Evolutionary conservation across 73 alveolate genomes (phyloP).

Genomic region (Symbiodinium natans): DNA sequence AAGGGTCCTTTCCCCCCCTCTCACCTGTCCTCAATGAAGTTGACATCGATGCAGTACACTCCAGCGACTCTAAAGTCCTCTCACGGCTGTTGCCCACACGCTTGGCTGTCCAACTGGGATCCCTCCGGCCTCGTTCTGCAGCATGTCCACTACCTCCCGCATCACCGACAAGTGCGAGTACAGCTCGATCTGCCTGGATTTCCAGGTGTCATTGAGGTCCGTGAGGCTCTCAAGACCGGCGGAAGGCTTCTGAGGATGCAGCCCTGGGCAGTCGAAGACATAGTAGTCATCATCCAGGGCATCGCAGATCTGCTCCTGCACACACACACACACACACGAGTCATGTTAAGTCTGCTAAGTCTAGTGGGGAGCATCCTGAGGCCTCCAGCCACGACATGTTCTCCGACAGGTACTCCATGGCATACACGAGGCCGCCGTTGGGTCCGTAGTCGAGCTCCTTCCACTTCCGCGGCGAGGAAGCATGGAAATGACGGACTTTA

Average conservation of each 20-base stretch:
- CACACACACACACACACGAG: neutral
- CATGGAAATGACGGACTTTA: neutral
- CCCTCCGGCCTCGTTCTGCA: constrained; percentile 88
- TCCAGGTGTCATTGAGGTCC: neutral
- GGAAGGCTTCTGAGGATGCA: neutral
- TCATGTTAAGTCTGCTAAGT: neutral
- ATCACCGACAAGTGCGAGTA: constrained; percentile 98
- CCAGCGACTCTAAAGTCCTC: constrained; percentile 97
- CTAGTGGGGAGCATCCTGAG: neutral
- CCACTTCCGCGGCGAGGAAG: neutral
- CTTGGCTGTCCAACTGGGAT: neutral
- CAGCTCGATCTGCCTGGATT: constrained; percentile 97
- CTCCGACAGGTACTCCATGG: constrained; percentile 98
- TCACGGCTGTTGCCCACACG: neutral
- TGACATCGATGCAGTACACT: constrained; percentile 97
- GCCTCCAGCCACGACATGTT: constrained; percentile 97
- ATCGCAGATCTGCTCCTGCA: constrained; percentile 96
- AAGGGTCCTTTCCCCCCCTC: neutral
- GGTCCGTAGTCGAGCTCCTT: constrained; percentile 97
- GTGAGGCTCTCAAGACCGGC: too few species aligned
- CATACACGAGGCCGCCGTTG: constrained; percentile 98
- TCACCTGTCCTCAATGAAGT: constrained; percentile 96
- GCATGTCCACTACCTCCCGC: constrained; percentile 96
- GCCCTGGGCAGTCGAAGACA: constrained; percentile 98
- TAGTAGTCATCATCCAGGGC: constrained; percentile 97